A percentile compares a stretch with the other conserved stretches of the same genome.
phyloP scores from a whole-genome alignment of 1,284 basidiomycete genomes.

The Polyporus tsugae region DNA sequence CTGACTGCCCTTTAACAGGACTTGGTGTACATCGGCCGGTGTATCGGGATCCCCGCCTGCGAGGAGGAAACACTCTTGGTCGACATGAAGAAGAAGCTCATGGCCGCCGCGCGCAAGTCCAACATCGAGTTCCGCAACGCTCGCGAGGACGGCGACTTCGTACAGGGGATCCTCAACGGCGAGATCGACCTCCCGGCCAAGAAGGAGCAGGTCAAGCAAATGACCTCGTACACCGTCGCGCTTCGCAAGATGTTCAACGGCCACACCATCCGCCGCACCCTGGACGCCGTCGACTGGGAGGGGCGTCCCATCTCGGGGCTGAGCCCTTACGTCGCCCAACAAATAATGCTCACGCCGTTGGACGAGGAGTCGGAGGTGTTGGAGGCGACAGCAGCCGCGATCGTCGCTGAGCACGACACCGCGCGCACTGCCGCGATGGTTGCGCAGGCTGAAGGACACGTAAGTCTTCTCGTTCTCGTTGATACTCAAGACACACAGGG shows the following conservation, averaged over 20 bases:
- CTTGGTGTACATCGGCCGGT: not conserved
- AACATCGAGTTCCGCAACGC: not conserved
- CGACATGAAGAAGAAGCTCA: not conserved
- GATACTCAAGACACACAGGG: not conserved
- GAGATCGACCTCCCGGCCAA: not conserved
- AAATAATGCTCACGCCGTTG: not conserved
- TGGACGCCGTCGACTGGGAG: not conserved
- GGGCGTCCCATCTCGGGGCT: not conserved
- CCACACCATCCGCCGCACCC: not conserved
- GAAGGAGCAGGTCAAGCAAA: not conserved
- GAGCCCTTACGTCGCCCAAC: not conserved
- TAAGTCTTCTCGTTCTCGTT: not conserved
- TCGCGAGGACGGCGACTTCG: not conserved
- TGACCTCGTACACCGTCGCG: not conserved
- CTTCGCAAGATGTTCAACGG: not conserved
- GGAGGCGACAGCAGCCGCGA: not conserved
- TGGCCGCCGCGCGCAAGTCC: not conserved
- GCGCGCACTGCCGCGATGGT: not conserved
- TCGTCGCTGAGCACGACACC: not conserved
- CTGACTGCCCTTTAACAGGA: not conserved
- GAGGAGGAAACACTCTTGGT: not conserved
- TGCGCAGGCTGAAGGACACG: not conserved
- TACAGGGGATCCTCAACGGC: not conserved
- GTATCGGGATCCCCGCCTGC: not conserved
- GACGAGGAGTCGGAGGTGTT: not conserved